phyloP scores from a whole-genome alignment of 2,329 filamentous ascomycete species.

The Penicillium sp. region DNA sequence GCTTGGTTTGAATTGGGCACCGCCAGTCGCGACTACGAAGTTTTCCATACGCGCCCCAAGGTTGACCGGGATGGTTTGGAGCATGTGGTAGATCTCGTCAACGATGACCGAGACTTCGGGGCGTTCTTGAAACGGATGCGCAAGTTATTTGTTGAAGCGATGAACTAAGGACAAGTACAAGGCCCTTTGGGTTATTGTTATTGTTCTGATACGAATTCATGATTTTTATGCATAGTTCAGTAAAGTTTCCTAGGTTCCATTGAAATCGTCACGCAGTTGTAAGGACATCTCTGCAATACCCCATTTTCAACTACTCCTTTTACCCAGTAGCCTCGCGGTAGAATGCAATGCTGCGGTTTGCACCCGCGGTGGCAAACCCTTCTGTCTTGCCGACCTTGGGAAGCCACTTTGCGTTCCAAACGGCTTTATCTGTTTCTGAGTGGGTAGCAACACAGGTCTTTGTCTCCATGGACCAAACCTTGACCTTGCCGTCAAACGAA shows the following conservation, averaged over 20 bases:
- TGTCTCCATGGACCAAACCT: slow-evolving; percentile 90
- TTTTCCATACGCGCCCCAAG: slow-evolving; percentile 73
- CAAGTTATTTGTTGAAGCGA: slow-evolving; percentile 56
- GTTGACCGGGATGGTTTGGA: slow-evolving; percentile 57
- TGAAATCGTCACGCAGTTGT: slow-evolving; percentile 14
- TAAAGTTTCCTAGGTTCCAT: slow-evolving; percentile 13
- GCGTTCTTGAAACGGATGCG: slow-evolving; percentile 64
- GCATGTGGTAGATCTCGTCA: slow-evolving; percentile 56
- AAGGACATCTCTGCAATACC: background rate
- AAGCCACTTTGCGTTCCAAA: slow-evolving; percentile 85
- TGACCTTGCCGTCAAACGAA: slow-evolving; percentile 88
- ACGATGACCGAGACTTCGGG: slow-evolving; percentile 61
- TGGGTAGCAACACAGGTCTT: slow-evolving; percentile 87
- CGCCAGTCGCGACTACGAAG: slow-evolving; percentile 77
- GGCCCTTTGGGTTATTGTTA: slow-evolving; percentile 1
- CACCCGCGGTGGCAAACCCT: slow-evolving; percentile 78
- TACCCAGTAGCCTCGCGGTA: slow-evolving; percentile 77
- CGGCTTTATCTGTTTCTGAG: slow-evolving; percentile 78
- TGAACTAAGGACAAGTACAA: slow-evolving; percentile 43
- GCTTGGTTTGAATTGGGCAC: slow-evolving; percentile 92
- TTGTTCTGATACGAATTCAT: slow-evolving; percentile 15
- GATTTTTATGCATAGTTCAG: slow-evolving; percentile 16
- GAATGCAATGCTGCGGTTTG: slow-evolving; percentile 73
- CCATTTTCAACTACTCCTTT: slow-evolving; percentile 18
- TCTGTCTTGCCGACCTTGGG: slow-evolving; percentile 63